Percentiles rank a stretch among this genome's conserved stretches.
Evolutionary conservation across 441 rosid genomes (phyloP).

Genomic region (Gossypium schwendimanii): DNA sequence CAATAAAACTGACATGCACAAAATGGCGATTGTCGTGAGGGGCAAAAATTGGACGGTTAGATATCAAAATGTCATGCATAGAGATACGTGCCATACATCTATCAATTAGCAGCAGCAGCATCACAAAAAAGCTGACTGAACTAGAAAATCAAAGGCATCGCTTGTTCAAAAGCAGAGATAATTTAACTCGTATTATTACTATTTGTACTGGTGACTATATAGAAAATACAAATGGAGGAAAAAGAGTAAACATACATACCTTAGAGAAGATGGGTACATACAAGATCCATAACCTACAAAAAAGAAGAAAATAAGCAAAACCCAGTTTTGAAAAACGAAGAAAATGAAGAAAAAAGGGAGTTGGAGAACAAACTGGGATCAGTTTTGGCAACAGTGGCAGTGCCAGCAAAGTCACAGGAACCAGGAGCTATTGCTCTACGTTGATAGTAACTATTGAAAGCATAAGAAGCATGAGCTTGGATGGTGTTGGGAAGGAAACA

Average conservation of each 20-base stretch:
- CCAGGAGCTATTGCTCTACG: conserved; percentile 69
- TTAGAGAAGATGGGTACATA: conserved; percentile 65
- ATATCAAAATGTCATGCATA: neutral
- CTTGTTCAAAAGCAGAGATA: neutral
- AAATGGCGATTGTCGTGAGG: neutral
- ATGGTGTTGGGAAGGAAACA: conserved; percentile 79
- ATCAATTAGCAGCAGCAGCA: neutral
- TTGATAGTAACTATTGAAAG: conserved; percentile 80
- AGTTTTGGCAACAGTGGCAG: conserved; percentile 61
- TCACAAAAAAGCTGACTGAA: neutral
- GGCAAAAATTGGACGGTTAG: neutral
- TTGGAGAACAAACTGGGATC: conserved; percentile 61
- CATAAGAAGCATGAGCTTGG: conserved; percentile 78
- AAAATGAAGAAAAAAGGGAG: neutral
- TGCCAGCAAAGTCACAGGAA: conserved; percentile 77
- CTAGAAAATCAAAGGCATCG: neutral
- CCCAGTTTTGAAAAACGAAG: neutral
- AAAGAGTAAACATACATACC: conserved; percentile 31
- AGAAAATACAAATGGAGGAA: neutral
- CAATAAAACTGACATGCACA: neutral
- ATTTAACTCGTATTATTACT: neutral
- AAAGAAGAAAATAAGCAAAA: neutral
- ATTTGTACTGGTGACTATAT: neutral
- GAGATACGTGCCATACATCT: neutral
- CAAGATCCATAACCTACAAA: conserved; percentile 86